A percentile compares a stretch with the other conserved stretches of the same genome.
These are phyloP conservation scores for Eucalyptus sp. DNA, from an alignment of 345 rosid species.

Conservation along the genomic window DNA sequence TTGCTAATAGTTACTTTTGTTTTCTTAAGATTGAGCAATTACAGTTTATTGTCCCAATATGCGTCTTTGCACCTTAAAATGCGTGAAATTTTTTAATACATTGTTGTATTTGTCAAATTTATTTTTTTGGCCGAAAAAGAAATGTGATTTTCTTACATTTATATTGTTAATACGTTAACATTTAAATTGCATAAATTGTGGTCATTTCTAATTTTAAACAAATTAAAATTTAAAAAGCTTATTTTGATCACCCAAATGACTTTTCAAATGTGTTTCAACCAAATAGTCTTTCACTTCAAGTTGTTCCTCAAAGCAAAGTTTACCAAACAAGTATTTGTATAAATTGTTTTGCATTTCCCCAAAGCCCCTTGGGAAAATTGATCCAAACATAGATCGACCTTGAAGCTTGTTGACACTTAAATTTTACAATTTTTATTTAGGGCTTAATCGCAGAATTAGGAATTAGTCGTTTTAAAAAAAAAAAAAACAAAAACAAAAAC, in stretches of 20 bases:
- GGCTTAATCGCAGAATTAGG: no score
- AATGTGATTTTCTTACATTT: background rate
- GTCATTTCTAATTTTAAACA: background rate
- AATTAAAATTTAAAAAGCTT: no score
- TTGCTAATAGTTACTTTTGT: background rate
- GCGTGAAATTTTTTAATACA: background rate
- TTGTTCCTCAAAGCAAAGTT: no score
- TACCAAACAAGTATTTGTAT: no score
- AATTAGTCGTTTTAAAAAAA: no score
- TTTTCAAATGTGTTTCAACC: background rate
- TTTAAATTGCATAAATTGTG: background rate
- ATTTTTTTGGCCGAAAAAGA: background rate
- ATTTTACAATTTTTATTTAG: no score
- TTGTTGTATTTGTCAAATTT: background rate
- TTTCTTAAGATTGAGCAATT: background rate
- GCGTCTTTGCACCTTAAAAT: background rate
- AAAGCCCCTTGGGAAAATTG: background rate
- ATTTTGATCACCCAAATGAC: no score
- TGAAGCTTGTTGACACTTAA: no score
- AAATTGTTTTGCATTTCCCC: no score
- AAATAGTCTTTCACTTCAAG: background rate
- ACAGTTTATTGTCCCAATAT: background rate
- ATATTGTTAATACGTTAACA: background rate
- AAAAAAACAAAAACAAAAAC: no score
- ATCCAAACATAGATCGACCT: slow-evolving; percentile 5